phyloP scores from a whole-genome alignment of 345 rosid species.

The Clausena lansium region DNA sequence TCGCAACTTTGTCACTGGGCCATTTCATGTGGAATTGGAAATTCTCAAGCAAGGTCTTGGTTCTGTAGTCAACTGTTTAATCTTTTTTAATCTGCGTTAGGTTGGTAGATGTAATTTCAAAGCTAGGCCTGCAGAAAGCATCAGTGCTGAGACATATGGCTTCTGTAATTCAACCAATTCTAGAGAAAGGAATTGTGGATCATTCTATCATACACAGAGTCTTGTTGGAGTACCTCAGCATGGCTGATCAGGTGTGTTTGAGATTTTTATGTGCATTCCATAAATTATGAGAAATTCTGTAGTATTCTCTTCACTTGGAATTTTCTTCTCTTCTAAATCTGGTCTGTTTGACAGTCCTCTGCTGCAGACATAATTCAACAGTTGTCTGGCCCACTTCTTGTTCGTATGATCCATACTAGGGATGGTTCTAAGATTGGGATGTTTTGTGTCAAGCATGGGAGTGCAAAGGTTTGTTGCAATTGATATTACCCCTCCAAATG shows the following conservation, averaged over 20 bases:
- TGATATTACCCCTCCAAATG: background rate
- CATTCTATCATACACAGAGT: conserved; percentile 80
- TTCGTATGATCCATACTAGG: conserved; percentile 92
- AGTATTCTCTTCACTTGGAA: background rate
- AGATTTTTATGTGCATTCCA: background rate
- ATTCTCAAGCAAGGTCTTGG: background rate
- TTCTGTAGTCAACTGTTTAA: background rate
- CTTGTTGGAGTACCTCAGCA: conserved; percentile 70
- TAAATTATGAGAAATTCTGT: background rate
- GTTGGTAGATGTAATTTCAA: conserved; percentile 75
- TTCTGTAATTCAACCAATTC: conserved; percentile 76
- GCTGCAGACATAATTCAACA: conserved; percentile 81
- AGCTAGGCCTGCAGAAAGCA: conserved; percentile 62
- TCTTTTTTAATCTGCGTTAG: conserved; percentile 34
- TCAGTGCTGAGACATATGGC: conserved; percentile 78
- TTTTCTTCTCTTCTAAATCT: conserved; percentile 23
- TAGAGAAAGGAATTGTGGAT: conserved; percentile 93
- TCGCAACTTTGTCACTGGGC: background rate
- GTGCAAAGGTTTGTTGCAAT: conserved; percentile 67
- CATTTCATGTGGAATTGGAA: background rate
- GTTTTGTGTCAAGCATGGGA: conserved; percentile 87
- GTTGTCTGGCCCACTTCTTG: conserved; percentile 71
- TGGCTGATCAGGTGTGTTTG: conserved; percentile 73
- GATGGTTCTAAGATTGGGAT: conserved; percentile 89
- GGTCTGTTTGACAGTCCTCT: conserved; percentile 50